Percentiles rank a stretch among this genome's conserved stretches.
These are phyloP conservation scores for Rhodomyrtus tomentosa DNA, from an alignment of 345 rosid genomes.

Conservation along the genomic window DNA sequence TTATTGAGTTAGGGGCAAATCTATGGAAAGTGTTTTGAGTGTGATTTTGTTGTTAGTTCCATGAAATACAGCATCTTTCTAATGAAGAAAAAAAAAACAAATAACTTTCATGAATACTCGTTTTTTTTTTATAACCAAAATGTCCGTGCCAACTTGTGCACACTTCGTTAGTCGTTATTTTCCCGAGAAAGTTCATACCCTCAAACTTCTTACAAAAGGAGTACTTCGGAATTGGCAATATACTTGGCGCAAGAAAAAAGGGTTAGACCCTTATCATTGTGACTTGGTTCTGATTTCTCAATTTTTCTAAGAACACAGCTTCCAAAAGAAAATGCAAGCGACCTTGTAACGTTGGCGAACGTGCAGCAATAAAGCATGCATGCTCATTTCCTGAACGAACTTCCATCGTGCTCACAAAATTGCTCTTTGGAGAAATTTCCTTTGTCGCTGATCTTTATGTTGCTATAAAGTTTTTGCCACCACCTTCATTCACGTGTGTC, in stretches of 20 bases:
- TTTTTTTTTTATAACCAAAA: too few species aligned
- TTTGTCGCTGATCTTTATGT: background rate
- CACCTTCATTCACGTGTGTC: background rate
- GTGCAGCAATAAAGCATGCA: background rate
- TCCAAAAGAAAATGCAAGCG: background rate
- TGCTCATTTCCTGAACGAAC: background rate
- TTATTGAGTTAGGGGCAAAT: background rate
- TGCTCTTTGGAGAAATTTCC: background rate
- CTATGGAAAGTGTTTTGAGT: background rate
- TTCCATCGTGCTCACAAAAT: background rate
- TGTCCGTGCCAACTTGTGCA: too few species aligned
- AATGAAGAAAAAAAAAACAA: rapidly evolving
- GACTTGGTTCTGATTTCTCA: background rate
- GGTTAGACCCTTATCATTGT: background rate
- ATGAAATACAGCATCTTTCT: background rate
- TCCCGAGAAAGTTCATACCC: background rate
- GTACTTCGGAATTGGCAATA: too few species aligned
- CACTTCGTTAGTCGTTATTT: too few species aligned
- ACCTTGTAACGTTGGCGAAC: background rate
- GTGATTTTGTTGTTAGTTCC: too few species aligned
- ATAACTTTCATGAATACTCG: background rate
- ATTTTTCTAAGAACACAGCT: background rate
- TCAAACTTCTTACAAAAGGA: background rate
- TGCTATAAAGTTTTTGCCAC: background rate
- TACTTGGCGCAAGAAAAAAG: background rate